Evolutionary conservation across 768 basidiomycete genomes (phyloP).

Genomic region (Agrocybe pediades): DNA sequence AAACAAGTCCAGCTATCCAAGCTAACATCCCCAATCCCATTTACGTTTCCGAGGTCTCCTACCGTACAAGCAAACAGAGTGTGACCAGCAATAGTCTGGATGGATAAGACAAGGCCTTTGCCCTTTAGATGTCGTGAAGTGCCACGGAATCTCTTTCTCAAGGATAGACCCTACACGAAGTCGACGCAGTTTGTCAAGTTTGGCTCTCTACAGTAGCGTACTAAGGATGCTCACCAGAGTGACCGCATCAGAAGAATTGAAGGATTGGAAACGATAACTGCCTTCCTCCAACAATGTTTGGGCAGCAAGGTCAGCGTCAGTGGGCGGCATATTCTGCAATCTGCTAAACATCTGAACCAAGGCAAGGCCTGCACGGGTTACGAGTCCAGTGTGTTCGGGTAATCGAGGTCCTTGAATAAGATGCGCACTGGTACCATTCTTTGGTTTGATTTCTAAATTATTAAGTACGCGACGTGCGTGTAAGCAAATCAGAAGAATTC

Average conservation of each 20-base stretch:
- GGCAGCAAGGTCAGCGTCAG: constrained; percentile 72
- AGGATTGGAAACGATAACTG: constrained; percentile 69
- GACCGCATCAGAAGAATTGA: constrained; percentile 77
- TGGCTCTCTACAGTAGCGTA: not conserved
- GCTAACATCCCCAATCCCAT: constrained; percentile 74
- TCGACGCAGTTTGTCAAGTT: not conserved
- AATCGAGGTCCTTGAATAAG: not conserved
- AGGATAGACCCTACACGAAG: constrained; percentile 56
- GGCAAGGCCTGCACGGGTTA: not conserved
- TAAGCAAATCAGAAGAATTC: not conserved
- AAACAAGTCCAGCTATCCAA: constrained; percentile 79
- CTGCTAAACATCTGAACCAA: constrained; percentile 56
- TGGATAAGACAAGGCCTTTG: constrained; percentile 79
- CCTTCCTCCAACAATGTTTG: constrained; percentile 73
- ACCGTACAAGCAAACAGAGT: constrained; percentile 82
- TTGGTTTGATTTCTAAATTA: not conserved
- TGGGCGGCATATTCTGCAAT: constrained; percentile 61
- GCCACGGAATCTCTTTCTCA: constrained; percentile 82
- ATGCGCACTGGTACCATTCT: not conserved
- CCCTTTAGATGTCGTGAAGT: constrained; percentile 72
- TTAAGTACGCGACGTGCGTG: not conserved
- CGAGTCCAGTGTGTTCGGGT: not conserved
- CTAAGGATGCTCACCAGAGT: constrained; percentile 51
- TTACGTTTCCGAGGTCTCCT: constrained; percentile 70
- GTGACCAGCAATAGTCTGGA: constrained; percentile 80